Percentiles rank a stretch among this genome's conserved stretches.
Evolutionary conservation across 805 yeast species (phyloP).

Genomic region (Suhomyces sp.): DNA sequence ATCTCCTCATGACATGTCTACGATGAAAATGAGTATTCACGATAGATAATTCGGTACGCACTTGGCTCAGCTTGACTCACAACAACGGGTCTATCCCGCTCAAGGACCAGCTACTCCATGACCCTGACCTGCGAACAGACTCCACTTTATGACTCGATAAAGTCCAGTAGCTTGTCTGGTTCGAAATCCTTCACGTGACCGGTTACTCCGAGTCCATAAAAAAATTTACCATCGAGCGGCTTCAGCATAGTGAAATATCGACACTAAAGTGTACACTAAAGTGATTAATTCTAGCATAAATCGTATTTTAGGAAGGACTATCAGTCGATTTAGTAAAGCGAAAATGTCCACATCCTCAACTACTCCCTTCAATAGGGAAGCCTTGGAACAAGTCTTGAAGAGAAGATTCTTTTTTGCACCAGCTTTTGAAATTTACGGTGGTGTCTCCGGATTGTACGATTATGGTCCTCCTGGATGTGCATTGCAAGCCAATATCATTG

Average conservation of each 20-base stretch:
- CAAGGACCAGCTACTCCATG: too few relatives aligned
- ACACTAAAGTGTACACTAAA: slow-evolving; percentile 1
- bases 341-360: slow-evolving; percentile 28
- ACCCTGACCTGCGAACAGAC: too few relatives aligned
- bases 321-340: slow-evolving; percentile 1
- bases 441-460: slow-evolving; percentile 96
- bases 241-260: not conserved
- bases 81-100: too few relatives aligned
- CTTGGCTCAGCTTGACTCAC: too few relatives aligned
- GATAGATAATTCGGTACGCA: too few relatives aligned
- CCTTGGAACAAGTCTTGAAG: slow-evolving; percentile 84
- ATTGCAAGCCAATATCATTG: slow-evolving; percentile 91
- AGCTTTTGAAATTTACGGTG: slow-evolving; percentile 95
- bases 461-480: slow-evolving; percentile 99
- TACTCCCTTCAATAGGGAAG: slow-evolving; percentile 72
- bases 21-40: too few relatives aligned
- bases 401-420: slow-evolving; percentile 98
- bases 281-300: not conserved
- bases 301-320: not conserved
- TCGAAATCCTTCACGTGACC: not conserved
- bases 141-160: too few relatives aligned
- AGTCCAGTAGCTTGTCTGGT: not conserved
- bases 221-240: not conserved
- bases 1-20: too few relatives aligned
- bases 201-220: not conserved